Evolutionary conservation across 495 filamentous ascomycete genomes (phyloP).

Genomic region (Aspergillus bertholletiae): DNA sequence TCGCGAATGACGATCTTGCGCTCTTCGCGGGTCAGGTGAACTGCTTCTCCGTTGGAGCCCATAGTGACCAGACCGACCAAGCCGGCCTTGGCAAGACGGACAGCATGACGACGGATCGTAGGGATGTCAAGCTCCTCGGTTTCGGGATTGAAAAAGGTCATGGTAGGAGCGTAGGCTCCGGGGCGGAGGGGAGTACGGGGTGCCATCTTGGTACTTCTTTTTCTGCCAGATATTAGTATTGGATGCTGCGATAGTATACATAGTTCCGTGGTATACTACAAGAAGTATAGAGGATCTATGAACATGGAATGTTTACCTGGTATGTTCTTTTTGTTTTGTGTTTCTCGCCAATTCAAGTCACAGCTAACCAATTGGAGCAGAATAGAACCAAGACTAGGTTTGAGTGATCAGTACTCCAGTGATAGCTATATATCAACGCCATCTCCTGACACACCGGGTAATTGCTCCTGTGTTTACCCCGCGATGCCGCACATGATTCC

Average conservation of each 20-base stretch:
- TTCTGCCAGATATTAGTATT: background rate
- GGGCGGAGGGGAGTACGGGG: slow-evolving; percentile 62
- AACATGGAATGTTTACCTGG: no score
- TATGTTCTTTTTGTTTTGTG: no score
- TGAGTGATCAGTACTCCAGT: background rate
- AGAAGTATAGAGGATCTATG: no score
- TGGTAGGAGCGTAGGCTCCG: slow-evolving; percentile 85
- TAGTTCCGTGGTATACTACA: background rate
- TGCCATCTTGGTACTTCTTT: slow-evolving; percentile 6
- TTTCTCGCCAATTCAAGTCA: background rate
- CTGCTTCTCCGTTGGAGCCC: slow-evolving; percentile 88
- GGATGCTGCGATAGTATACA: background rate
- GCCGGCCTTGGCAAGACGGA: slow-evolving; percentile 76
- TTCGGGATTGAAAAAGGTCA: slow-evolving; percentile 82
- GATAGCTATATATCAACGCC: background rate
- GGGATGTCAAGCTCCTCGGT: slow-evolving; percentile 82
- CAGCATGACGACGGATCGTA: slow-evolving; percentile 73
- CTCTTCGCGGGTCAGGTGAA: slow-evolving; percentile 74
- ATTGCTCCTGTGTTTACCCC: background rate
- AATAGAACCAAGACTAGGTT: background rate
- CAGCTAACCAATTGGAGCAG: background rate
- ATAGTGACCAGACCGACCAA: slow-evolving; percentile 82
- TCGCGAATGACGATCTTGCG: slow-evolving; percentile 72
- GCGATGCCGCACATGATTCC: background rate
- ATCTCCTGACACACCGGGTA: background rate